A percentile compares a stretch with the other conserved stretches of the same genome.
These are phyloP conservation scores for Plasmodium blacklocki DNA, from an alignment of 169 alveolate species.

Conservation along the genomic window DNA sequence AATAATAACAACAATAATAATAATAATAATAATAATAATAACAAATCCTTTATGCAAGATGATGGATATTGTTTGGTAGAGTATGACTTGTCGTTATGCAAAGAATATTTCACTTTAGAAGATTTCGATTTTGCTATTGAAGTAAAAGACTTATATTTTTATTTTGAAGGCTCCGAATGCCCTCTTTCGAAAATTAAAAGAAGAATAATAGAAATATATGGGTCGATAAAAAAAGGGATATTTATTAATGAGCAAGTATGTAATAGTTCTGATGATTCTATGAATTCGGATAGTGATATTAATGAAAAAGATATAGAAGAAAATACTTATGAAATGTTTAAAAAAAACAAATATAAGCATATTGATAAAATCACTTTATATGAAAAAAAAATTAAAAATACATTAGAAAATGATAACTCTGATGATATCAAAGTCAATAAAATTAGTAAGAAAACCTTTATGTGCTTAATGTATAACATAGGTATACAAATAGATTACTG, in stretches of 20 bases:
- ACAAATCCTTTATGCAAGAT: not conserved
- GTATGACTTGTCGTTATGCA: slow-evolving; percentile 27
- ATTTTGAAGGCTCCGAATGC: slow-evolving; percentile 72
- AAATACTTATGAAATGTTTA: not conserved
- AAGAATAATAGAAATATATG: slow-evolving; percentile 76
- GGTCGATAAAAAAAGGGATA: slow-evolving; percentile 41
- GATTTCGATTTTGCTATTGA: slow-evolving; percentile 74
- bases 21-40: slow-evolving; percentile 2
- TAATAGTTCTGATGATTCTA: slow-evolving; percentile 21
- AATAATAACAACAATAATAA: not conserved
- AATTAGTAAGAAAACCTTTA: slow-evolving; percentile 41
- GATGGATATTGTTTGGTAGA: slow-evolving; percentile 17
- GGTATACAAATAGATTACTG: slow-evolving; percentile 58
- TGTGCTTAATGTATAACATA: slow-evolving; percentile 74
- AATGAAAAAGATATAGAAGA: slow-evolving; percentile 7
- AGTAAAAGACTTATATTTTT: slow-evolving; percentile 53
- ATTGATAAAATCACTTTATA: slow-evolving; percentile 11
- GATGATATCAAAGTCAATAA: slow-evolving; percentile 2
- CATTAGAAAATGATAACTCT: not conserved
- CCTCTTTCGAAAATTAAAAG: slow-evolving; percentile 73
- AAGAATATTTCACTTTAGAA: slow-evolving; percentile 44
- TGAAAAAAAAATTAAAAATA: slow-evolving; percentile 8
- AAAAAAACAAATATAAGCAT: slow-evolving; percentile 41
- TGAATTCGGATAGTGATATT: slow-evolving; percentile 1
- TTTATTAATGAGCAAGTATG: slow-evolving; percentile 36